Conservation (phyloP, 2,329 filamentous ascomycete species). For the Neopestalotiopsis sp. region DNA sequence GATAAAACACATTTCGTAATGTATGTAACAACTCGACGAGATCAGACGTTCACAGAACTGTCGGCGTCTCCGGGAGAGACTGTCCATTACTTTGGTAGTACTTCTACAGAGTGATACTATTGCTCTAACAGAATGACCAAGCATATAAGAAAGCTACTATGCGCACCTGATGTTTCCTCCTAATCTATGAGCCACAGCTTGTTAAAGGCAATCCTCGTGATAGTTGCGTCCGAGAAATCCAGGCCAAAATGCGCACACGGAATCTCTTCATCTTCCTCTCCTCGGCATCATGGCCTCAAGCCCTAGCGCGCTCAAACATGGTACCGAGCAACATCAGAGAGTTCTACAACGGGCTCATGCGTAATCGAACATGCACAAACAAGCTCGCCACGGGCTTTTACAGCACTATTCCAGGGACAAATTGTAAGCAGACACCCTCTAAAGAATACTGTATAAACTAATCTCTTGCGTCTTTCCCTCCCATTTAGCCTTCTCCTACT, state of each 20-base stretch:
- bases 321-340: slow-evolving; percentile 32
- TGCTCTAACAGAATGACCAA: not conserved
- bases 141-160: not conserved
- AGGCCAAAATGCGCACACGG: not conserved
- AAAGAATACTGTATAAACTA: not conserved
- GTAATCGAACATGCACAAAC: slow-evolving; percentile 36
- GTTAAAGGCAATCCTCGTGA: too few species aligned
- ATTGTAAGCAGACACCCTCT: slow-evolving; percentile 3
- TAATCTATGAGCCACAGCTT: too few species aligned
- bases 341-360: slow-evolving; percentile 39
- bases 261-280: not conserved
- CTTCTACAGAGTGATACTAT: too few species aligned
- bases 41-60: not conserved
- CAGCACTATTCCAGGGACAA: slow-evolving; percentile 22
- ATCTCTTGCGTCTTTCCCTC: not conserved
- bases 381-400: slow-evolving; percentile 39
- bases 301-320: not conserved
- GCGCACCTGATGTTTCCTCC: too few species aligned
- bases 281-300: not conserved
- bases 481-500: slow-evolving; percentile 42
- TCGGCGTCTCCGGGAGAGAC: not conserved
- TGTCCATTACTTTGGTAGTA: too few species aligned
- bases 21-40: not conserved
- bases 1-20: not conserved
- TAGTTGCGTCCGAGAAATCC: too few species aligned